Base-by-base conservation (phyloP, 106 monocot species). In the Chionographis japonica region DNA sequence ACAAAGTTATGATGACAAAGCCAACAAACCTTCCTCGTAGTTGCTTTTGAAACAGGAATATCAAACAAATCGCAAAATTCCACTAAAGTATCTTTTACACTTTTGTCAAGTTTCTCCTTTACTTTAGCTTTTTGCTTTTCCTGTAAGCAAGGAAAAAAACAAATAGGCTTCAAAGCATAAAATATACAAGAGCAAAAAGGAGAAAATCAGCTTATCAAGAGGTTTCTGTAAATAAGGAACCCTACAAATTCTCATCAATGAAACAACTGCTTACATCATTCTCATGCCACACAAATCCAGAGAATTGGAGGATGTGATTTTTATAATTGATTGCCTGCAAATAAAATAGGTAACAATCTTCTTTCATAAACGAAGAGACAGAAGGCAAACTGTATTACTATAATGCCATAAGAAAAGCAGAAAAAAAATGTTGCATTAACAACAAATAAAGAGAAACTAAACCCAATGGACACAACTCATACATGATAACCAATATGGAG, bases 251-350 rank as follows among this genome's bases (percentile, higher is more conserved):
- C 46, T 46, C 40, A 37, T 42, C 49, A 11, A 53, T 37, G 15
- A 61, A 75, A 4, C 12, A 65, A 54, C 11, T 10, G 49, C 80
- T 71, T 77, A 81, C 92, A 83, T 88, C 92, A 62, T 83, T 79
- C 40, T 83, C 92, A 74, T 88, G 92, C 92, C 92, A 93, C 2
- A 80, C 88, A 71, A 93, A 93, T 40, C 92, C 92, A 81, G 92
- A 93, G 67, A 88, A 93, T 63, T 88, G 88, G 53, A 81, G 83
- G 50, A 93, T 85, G 70, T 93, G 83, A 60, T 51, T 78, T 69
- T 88, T 88, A 67, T 76, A 86, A 63, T 93, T 53, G 17, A 65
- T 53, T 4, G 83, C 85, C 92, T 93, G 79, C 66, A 84, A 83
- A 56, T 8, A 8, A 66, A 65, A 54, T 27, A 68, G 11, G 60